A percentile compares a stretch with the other conserved stretches of the same genome.
These are phyloP conservation scores for Cladosporium sp. DNA, from an alignment of 2,329 filamentous ascomycete genomes.

Conservation along the genomic window DNA sequence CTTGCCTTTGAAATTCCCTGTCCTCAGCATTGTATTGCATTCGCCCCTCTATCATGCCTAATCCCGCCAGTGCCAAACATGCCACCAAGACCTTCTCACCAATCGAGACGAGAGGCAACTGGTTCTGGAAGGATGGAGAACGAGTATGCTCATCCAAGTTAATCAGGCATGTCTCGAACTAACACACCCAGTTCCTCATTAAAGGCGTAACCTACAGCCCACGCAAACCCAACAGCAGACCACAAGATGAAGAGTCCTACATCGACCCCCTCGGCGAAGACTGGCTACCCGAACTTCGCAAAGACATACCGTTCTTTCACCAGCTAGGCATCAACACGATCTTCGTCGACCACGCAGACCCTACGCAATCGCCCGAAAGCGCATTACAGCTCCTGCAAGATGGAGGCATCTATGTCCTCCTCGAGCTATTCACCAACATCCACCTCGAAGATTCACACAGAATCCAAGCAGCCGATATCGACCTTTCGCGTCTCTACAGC, in stretches of 20 bases:
- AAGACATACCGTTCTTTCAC: slow-evolving; percentile 26
- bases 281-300: slow-evolving; percentile 23
- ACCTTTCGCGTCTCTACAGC: slow-evolving; percentile 22
- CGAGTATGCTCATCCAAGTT: slow-evolving; percentile 11
- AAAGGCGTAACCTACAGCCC: slow-evolving; percentile 30
- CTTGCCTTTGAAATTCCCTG: neutral
- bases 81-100: neutral
- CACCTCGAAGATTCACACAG: neutral
- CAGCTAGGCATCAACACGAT: slow-evolving; percentile 29
- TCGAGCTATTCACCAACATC: slow-evolving; percentile 23
- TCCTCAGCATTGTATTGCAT: neutral
- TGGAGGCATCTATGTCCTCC: slow-evolving; percentile 29
- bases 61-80: neutral
- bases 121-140: slow-evolving; percentile 22
- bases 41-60: neutral
- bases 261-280: slow-evolving; percentile 26
- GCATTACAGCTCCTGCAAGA: slow-evolving; percentile 27
- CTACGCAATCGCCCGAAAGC: slow-evolving; percentile 21
- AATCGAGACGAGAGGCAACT: slow-evolving; percentile 23
- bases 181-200: slow-evolving; percentile 26
- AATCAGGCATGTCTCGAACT: too few relatives aligned
- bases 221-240: neutral
- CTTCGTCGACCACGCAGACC: slow-evolving; percentile 22
- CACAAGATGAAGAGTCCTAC: neutral
- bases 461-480: slow-evolving; percentile 1